phyloP scores from a whole-genome alignment of 768 basidiomycete species.

The Fibroporia radiculosa region DNA sequence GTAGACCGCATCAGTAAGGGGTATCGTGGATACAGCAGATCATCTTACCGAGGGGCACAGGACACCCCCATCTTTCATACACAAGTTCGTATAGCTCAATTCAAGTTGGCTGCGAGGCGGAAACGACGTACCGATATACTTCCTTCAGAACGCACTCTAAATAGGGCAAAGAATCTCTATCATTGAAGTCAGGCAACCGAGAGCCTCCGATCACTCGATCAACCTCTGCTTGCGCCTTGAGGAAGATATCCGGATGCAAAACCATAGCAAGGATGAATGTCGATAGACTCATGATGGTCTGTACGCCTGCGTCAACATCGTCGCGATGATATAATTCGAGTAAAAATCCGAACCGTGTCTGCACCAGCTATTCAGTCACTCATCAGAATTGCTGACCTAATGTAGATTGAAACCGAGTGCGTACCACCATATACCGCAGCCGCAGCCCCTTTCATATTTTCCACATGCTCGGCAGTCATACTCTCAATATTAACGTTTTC shows the following conservation, averaged over 20 bases:
- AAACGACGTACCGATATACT: constrained; percentile 17
- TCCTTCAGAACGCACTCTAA: constrained; percentile 32
- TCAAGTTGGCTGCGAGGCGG: background rate
- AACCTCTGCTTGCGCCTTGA: constrained; percentile 36
- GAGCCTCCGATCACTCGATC: constrained; percentile 33
- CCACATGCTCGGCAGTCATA: constrained; percentile 12
- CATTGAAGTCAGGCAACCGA: constrained; percentile 32
- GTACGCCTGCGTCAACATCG: background rate
- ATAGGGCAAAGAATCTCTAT: constrained; percentile 34
- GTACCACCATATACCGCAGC: constrained; percentile 18
- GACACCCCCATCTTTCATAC: background rate
- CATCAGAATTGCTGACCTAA: constrained; percentile 1
- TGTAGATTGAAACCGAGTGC: background rate
- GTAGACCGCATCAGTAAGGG: too few species aligned
- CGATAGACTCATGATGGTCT: constrained; percentile 33
- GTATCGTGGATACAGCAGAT: background rate
- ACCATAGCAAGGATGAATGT: constrained; percentile 35
- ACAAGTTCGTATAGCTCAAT: background rate
- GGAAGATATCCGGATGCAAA: constrained; percentile 30
- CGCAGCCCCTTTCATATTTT: constrained; percentile 16
- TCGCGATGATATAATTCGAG: background rate
- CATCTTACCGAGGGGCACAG: background rate
- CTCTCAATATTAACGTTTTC: constrained; percentile 6
- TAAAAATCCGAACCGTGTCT: constrained; percentile 13
- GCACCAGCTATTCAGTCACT: constrained; percentile 13